These are phyloP conservation scores for Zymoseptoria tritici DNA, from an alignment of 2,329 filamentous ascomycete genomes.

Conservation along the genomic window DNA sequence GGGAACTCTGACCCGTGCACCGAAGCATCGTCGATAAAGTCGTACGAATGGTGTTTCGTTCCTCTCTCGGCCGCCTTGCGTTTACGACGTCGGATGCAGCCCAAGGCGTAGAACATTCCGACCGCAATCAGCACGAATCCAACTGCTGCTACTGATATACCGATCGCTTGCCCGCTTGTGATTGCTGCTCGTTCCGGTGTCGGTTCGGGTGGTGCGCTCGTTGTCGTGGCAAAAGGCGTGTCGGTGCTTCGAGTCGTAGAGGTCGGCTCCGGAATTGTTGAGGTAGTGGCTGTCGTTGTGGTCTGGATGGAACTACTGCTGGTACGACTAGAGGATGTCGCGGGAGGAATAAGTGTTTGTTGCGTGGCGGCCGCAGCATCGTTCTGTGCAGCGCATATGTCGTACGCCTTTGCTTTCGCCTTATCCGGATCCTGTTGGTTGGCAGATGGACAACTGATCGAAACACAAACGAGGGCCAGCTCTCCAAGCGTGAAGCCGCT, in stretches of 20 bases:
- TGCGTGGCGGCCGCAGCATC: constrained; percentile 23
- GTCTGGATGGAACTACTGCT: not conserved
- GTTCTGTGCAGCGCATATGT: constrained; percentile 20
- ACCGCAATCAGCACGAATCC: constrained; percentile 21
- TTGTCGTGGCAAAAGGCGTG: not conserved
- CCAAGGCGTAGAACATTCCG: constrained; percentile 15
- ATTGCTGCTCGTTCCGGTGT: constrained; percentile 12
- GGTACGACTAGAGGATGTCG: not conserved
- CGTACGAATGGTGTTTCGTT: constrained; percentile 21
- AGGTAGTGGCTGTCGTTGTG: not conserved
- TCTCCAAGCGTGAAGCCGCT: constrained; percentile 29
- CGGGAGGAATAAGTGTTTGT: constrained; percentile 9
- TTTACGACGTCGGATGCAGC: constrained; percentile 16
- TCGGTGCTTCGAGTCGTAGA: not conserved
- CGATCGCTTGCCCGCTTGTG: constrained; percentile 27
- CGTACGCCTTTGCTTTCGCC: constrained; percentile 16
- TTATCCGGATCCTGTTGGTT: not conserved
- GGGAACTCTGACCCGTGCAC: constrained; percentile 13
- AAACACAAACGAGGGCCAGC: constrained; percentile 22
- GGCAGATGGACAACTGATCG: not conserved
- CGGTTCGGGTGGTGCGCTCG: not conserved
- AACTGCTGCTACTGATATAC: constrained; percentile 27
- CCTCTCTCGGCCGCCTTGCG: constrained; percentile 5
- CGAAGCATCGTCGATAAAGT: constrained; percentile 28
- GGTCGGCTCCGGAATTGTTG: not conserved